A percentile compares a stretch with the other conserved stretches of the same genome.
Conservation (phyloP, 2,329 filamentous ascomycete genomes). For the Claviceps sp. region DNA sequence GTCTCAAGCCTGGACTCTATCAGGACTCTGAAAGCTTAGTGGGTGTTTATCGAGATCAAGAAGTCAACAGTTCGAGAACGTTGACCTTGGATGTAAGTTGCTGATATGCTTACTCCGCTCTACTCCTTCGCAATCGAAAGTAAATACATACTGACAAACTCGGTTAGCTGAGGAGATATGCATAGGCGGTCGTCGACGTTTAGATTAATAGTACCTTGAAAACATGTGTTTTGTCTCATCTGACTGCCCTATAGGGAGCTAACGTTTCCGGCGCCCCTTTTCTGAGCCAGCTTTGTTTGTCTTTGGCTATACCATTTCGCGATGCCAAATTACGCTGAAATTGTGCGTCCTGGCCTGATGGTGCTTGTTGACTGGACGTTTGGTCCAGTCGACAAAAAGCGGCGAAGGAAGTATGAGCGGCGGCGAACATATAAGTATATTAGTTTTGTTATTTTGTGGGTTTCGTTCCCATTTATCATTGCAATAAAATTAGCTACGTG, state of each 20-base stretch:
- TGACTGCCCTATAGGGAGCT: no score
- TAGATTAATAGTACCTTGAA: no score
- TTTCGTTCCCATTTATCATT: background rate
- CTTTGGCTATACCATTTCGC: background rate
- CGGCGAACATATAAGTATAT: background rate
- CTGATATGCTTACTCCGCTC: background rate
- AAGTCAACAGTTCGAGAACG: conserved; percentile 80
- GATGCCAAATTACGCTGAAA: background rate
- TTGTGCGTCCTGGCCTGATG: background rate
- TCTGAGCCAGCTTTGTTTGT: background rate
- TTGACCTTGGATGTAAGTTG: conserved; percentile 85
- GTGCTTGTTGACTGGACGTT: background rate
- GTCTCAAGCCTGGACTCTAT: conserved; percentile 87
- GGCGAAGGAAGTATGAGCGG: background rate
- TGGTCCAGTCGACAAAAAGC: background rate
- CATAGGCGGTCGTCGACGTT: conserved; percentile 9
- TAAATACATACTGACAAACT: conserved; percentile 3
- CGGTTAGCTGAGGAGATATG: conserved; percentile 21
- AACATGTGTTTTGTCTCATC: no score
- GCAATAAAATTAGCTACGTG: background rate
- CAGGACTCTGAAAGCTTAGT: conserved; percentile 93
- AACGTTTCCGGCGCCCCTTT: background rate
- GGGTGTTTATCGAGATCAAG: conserved; percentile 90
- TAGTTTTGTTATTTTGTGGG: background rate
- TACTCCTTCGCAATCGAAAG: background rate